Evolutionary conservation across 2,329 filamentous ascomycete genomes (phyloP).

Genomic region (Cadophora luteo-olivacea): DNA sequence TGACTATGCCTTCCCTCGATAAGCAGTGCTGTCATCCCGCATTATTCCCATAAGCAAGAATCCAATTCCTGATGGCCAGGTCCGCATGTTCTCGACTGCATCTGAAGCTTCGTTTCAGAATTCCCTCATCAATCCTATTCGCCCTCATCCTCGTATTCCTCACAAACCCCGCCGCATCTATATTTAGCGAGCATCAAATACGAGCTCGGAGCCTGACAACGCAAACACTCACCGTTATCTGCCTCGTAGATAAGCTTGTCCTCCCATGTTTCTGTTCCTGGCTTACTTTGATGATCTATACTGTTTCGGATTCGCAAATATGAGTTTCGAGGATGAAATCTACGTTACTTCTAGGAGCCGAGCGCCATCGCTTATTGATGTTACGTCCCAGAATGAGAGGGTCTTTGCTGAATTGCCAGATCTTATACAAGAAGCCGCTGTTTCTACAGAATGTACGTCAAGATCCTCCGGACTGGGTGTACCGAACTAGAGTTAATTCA

Average conservation of each 20-base stretch:
- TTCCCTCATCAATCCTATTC: slow-evolving; percentile 19
- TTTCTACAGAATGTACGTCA: slow-evolving; percentile 39
- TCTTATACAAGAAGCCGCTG: slow-evolving; percentile 41
- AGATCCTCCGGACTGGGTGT: background rate
- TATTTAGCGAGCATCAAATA: slow-evolving; percentile 30
- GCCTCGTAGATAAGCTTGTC: background rate
- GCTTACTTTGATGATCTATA: slow-evolving; percentile 13
- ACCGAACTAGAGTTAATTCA: slow-evolving; percentile 15
- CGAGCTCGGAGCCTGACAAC: slow-evolving; percentile 17
- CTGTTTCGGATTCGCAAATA: slow-evolving; percentile 23
- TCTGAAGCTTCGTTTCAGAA: slow-evolving; percentile 27
- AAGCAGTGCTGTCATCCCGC: background rate
- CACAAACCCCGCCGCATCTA: slow-evolving; percentile 21
- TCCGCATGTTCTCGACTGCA: slow-evolving; percentile 21
- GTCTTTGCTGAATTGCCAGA: slow-evolving; percentile 40
- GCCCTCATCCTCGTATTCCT: slow-evolving; percentile 29
- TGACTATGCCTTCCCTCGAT: background rate
- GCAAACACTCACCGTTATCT: slow-evolving; percentile 6
- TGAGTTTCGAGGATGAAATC: slow-evolving; percentile 33
- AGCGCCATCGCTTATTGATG: slow-evolving; percentile 40
- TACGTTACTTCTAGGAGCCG: slow-evolving; percentile 38
- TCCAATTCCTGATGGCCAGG: slow-evolving; percentile 17
- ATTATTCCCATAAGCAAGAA: slow-evolving; percentile 9
- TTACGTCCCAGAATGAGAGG: slow-evolving; percentile 36
- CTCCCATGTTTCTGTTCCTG: background rate